phyloP scores from a whole-genome alignment of 352 stramenopile species.

The Phytopythium ostracodes region DNA sequence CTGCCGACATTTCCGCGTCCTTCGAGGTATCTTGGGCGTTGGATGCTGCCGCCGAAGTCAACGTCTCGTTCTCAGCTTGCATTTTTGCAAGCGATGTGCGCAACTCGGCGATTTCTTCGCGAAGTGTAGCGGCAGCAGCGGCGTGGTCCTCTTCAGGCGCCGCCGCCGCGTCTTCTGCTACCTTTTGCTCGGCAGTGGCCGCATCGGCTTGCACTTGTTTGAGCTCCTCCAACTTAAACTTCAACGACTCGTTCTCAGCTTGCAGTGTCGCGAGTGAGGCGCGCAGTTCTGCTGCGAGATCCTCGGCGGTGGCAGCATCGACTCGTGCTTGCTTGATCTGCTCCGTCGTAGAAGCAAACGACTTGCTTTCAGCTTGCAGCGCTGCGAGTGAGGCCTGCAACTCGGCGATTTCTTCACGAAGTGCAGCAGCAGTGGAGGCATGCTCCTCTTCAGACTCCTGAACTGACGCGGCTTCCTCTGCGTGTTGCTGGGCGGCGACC shows the following conservation, averaged over 20 bases:
- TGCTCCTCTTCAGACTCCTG: not conserved
- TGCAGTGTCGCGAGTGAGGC: not conserved
- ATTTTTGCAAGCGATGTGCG: not conserved
- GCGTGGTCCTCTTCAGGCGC: not conserved
- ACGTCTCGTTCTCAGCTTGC: constrained; percentile 9
- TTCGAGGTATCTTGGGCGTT: not conserved
- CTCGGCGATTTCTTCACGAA: not conserved
- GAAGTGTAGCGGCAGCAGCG: not conserved
- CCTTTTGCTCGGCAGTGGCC: not conserved
- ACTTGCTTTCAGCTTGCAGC: constrained; percentile 9
- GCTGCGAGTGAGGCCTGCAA: not conserved
- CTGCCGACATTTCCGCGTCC: constrained; percentile 11
- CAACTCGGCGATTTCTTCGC: not conserved
- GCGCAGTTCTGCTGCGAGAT: not conserved
- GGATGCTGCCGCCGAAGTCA: not conserved
- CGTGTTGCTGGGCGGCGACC: constrained; percentile 7
- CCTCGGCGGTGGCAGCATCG: not conserved
- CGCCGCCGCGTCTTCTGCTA: not conserved
- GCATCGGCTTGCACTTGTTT: not conserved
- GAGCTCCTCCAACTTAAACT: not conserved
- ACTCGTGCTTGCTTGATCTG: not conserved
- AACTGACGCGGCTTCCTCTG: constrained; percentile 1
- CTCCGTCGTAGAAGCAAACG: not conserved
- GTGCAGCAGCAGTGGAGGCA: not conserved
- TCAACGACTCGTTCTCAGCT: not conserved